phyloP scores from a whole-genome alignment of 495 filamentous ascomycete genomes.

The Schizothecium vesticola region DNA sequence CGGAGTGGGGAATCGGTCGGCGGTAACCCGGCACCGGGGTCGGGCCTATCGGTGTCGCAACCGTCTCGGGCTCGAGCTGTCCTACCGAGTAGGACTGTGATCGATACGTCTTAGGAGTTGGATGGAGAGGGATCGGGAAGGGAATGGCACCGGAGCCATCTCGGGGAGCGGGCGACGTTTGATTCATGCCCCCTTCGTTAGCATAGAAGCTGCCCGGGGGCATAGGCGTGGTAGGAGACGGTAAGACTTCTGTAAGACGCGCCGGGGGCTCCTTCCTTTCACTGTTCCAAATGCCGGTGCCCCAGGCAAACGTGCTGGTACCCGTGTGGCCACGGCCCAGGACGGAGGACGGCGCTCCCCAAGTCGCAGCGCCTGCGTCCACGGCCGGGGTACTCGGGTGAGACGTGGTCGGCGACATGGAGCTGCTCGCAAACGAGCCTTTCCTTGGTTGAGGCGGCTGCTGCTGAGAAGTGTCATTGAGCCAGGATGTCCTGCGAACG shows the following conservation, averaged over 20 bases:
- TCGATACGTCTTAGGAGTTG: constrained; percentile 85
- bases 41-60: constrained; percentile 39
- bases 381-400: constrained; percentile 68
- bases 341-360: constrained; percentile 49
- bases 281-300: constrained; percentile 69
- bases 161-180: constrained; percentile 39
- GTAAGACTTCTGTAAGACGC: constrained; percentile 67
- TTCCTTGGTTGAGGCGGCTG: constrained; percentile 44
- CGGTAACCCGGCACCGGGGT: constrained; percentile 45
- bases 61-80: constrained; percentile 72
- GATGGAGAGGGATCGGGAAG: constrained; percentile 85
- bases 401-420: constrained; percentile 70
- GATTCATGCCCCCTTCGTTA: constrained; percentile 33
- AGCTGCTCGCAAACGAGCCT: constrained; percentile 57
- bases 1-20: constrained; percentile 53
- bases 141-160: constrained; percentile 53
- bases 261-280: constrained; percentile 73
- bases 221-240: constrained; percentile 66
- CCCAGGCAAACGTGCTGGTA: constrained; percentile 62
- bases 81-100: constrained; percentile 97
- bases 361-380: constrained; percentile 56
- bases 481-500: constrained; percentile 55
- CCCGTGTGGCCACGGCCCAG: constrained; percentile 56
- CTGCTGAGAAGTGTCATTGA: constrained; percentile 53
- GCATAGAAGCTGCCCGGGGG: constrained; percentile 46